Base-by-base conservation (phyloP, 2,329 filamentous ascomycete genomes). In the Zasmidium citrigriseum region DNA sequence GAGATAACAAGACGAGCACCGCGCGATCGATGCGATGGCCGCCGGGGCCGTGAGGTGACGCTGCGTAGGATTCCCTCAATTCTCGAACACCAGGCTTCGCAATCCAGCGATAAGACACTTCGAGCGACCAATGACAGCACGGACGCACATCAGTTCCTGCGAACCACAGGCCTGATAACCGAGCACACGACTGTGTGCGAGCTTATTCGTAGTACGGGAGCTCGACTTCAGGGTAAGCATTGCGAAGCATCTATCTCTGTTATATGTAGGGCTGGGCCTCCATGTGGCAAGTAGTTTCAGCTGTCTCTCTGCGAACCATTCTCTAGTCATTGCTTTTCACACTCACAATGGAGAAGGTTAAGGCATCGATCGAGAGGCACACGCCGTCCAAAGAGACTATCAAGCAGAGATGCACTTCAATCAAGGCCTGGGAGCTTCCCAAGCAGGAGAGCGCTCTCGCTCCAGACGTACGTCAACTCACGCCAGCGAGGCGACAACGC, bases 391-490 rank as follows among this genome's bases (percentile, higher is more conserved):
- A 62, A 52, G 59, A 72, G 54, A 74, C 73, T 44, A 52, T 79
- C 56, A 78, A 72, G 62, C 70, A 68, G 55, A 70, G 77, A 61
- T 72, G 70, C 52, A 80, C 77, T 3, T 73, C 75, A 21, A 41
- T 77, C 16, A 71, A 71, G 23, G 72, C 78, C 52, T 82, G 80
- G 80, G 71, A 79, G 59, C 70, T 82, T 27, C 78, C 77, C 7
- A 81, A 80, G 70, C 77, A 80, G 65, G 74, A 76, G 4, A 77
- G 77, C 7, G 74, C 78, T 9, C 70, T 82, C 34, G 79, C 80
- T 14, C 79, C 79, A 1, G 70, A 74, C 18, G 34, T 41, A n/a
- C 4, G 34, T 9, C 34, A 4, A 41, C 14, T 4, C 4, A 16
- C 14, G 7, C 12, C 34, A 16, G 12, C 4, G 14, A n/a, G 34